phyloP scores from a whole-genome alignment of 805 yeast species.

The Myxozyma sirexii region DNA sequence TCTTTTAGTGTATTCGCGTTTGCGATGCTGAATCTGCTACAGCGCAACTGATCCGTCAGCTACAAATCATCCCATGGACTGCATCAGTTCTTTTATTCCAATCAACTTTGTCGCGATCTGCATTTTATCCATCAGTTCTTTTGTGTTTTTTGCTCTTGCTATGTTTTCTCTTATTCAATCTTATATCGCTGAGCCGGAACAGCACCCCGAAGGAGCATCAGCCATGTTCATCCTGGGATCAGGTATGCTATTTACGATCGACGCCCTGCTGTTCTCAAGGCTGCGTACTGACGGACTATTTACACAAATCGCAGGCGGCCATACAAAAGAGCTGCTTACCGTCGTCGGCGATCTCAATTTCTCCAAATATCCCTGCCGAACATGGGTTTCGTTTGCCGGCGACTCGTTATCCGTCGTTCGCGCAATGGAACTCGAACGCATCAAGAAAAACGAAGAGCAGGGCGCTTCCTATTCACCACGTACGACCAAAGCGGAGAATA shows the following conservation, averaged over 20 bases:
- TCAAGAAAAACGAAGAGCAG: background rate
- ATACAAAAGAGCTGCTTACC: conserved; percentile 55
- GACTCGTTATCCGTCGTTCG: conserved; percentile 53
- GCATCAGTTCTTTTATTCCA: background rate
- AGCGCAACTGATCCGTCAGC: too few relatives aligned
- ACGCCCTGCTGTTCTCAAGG: too few relatives aligned
- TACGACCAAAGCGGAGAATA: conserved; percentile 40
- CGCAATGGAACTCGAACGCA: conserved; percentile 38
- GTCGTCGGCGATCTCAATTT: conserved; percentile 50
- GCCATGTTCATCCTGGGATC: conserved; percentile 78
- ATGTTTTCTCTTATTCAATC: conserved; percentile 9
- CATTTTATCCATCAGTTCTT: background rate
- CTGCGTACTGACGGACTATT: conserved; percentile 86
- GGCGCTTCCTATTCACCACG: conserved; percentile 38
- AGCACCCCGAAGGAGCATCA: conserved; percentile 14
- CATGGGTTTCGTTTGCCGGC: conserved; percentile 52
- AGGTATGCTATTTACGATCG: conserved; percentile 53
- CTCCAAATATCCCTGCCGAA: conserved; percentile 34
- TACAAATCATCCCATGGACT: too few relatives aligned
- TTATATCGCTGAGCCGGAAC: background rate
- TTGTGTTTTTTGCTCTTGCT: background rate
- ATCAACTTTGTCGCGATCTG: background rate
- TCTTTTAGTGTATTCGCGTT: too few relatives aligned
- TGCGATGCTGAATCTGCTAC: too few relatives aligned
- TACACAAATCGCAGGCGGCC: conserved; percentile 17